Percentiles rank a stretch among this genome's conserved stretches.
These are phyloP conservation scores for Kodamaea derodonti DNA, from an alignment of 1,139 yeast genomes.

Conservation along the genomic window DNA sequence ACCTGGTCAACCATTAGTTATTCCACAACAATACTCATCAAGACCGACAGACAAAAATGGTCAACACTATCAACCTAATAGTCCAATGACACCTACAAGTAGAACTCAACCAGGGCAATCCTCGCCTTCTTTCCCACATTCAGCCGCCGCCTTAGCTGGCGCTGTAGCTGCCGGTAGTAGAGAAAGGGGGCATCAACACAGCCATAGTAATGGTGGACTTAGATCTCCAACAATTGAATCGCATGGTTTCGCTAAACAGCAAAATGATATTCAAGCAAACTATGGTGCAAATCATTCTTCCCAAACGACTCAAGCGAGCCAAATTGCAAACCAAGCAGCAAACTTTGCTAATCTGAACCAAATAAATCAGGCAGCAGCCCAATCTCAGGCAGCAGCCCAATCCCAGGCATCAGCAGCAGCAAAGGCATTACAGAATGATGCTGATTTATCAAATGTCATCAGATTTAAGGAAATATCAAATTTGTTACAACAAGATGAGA, in stretches of 20 bases:
- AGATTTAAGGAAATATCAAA: conserved; percentile 34
- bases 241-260: conserved; percentile 3
- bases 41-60: background rate
- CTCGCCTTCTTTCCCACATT: conserved; percentile 9
- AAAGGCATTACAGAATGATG: background rate
- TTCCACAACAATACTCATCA: background rate
- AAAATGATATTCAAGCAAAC: no score
- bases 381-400: background rate
- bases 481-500: conserved; percentile 32
- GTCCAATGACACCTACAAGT: conserved; percentile 2
- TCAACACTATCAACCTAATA: background rate
- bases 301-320: background rate
- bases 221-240: conserved; percentile 9
- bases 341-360: background rate
- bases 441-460: conserved; percentile 12
- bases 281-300: background rate
- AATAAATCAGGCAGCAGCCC: background rate
- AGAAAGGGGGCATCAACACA: conserved; percentile 1
- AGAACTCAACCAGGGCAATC: background rate
- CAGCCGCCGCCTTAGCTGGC: conserved; percentile 13
- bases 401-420: background rate
- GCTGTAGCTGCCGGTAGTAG: conserved; percentile 14
- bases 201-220: conserved; percentile 2
- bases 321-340: background rate
- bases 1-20: conserved; percentile 3